Evolutionary conservation across 169 alveolate genomes (phyloP).

Genomic region (Perkinsus olseni): DNA sequence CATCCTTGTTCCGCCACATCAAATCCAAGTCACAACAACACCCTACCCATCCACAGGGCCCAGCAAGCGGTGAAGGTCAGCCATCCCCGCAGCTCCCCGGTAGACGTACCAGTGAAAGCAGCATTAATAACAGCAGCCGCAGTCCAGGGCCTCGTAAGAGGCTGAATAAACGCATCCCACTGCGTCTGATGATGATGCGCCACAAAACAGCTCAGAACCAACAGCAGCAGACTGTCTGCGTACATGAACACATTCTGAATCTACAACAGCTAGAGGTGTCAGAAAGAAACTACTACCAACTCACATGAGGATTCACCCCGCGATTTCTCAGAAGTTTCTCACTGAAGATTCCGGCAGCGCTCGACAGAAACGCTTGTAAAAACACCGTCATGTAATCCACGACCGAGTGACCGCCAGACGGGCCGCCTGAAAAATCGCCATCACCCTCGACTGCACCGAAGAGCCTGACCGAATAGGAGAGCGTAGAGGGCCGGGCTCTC

Average conservation of each 20-base stretch:
- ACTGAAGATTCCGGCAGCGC: background rate
- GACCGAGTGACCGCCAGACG: background rate
- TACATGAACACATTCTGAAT: background rate
- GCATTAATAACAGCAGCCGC: background rate
- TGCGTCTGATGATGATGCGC: background rate
- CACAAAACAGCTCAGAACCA: background rate
- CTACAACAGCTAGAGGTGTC: background rate
- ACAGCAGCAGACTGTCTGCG: background rate
- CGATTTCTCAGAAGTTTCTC: background rate
- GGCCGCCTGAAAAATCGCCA: background rate
- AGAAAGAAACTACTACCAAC: no score
- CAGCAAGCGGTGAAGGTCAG: no score
- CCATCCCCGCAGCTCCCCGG: no score
- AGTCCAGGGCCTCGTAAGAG: background rate
- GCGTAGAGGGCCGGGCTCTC: background rate
- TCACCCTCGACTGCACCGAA: background rate
- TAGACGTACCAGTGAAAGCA: background rate
- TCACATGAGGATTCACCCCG: background rate
- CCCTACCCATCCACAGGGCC: no score
- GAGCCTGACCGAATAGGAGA: background rate
- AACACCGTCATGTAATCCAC: background rate
- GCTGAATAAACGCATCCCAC: background rate
- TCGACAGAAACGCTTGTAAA: background rate
- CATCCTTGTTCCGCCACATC: no score
- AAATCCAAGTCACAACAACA: no score